Evolutionary conservation across 2,329 filamentous ascomycete genomes (phyloP).

Genomic region (Pseudofabraea citricarpa): DNA sequence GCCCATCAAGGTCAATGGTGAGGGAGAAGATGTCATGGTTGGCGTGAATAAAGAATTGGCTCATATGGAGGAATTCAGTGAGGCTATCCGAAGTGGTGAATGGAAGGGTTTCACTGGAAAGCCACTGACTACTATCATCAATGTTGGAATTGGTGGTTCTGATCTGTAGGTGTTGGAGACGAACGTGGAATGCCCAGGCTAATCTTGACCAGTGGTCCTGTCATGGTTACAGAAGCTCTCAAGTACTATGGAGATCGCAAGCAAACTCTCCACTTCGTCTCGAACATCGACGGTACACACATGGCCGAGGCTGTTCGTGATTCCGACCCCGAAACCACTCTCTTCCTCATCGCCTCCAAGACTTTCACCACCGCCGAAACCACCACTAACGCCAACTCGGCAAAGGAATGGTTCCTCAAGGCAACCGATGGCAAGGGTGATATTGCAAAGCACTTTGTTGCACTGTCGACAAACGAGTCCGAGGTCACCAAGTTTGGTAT

Average conservation of each 20-base stretch:
- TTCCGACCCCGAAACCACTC: slow-evolving; percentile 95
- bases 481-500: slow-evolving; percentile 99
- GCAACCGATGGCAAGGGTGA: slow-evolving; percentile 70
- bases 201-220: slow-evolving; percentile 66
- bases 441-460: slow-evolving; percentile 98
- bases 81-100: slow-evolving; percentile 87
- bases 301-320: slow-evolving; percentile 86
- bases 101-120: slow-evolving; percentile 98
- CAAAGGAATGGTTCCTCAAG: slow-evolving; percentile 95
- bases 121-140: slow-evolving; percentile 94
- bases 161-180: slow-evolving; percentile 71
- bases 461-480: slow-evolving; percentile 88
- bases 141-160: slow-evolving; percentile 96
- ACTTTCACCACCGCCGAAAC: slow-evolving; percentile 99
- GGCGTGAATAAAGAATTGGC: slow-evolving; percentile 86
- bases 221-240: slow-evolving; percentile 98
- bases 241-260: slow-evolving; percentile 87
- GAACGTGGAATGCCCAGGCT: slow-evolving; percentile 9
- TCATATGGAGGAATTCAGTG: slow-evolving; percentile 98
- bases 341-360: slow-evolving; percentile 98
- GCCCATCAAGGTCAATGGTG: slow-evolving; percentile 79
- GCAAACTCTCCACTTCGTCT: slow-evolving; percentile 94
- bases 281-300: slow-evolving; percentile 99
- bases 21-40: slow-evolving; percentile 90
- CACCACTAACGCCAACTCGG: slow-evolving; percentile 92